These are phyloP conservation scores for Pseudogymnoascus sp. DNA, from an alignment of 2,329 filamentous ascomycete species.

Conservation along the genomic window DNA sequence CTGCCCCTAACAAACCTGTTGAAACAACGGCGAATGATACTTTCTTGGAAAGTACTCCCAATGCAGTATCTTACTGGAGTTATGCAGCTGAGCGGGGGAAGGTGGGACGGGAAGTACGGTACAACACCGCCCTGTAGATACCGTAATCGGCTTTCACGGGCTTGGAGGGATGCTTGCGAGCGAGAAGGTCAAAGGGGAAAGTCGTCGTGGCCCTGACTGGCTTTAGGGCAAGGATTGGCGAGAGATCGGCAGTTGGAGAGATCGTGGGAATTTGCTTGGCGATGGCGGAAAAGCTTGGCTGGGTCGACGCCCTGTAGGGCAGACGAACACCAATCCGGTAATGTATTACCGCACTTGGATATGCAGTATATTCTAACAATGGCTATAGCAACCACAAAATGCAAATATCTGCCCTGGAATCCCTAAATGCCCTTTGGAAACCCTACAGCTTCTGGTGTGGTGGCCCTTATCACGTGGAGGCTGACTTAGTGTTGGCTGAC, in stretches of 20 bases:
- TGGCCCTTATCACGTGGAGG: neutral
- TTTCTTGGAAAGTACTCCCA: neutral
- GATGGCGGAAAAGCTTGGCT: constrained; percentile 1
- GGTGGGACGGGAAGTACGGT: constrained; percentile 2
- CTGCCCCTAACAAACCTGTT: neutral
- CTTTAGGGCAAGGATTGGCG: neutral
- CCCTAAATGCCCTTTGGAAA: neutral
- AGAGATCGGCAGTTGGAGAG: neutral
- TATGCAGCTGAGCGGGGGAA: neutral
- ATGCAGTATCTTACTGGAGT: neutral
- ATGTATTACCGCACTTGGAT: neutral
- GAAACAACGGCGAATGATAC: neutral
- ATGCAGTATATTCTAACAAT: neutral
- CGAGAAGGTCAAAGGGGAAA: neutral
- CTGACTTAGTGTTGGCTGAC: neutral
- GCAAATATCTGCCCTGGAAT: neutral
- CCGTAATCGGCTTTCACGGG: neutral
- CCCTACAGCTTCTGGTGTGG: neutral
- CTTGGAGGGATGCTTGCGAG: neutral
- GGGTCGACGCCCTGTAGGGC: neutral
- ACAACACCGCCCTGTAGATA: neutral
- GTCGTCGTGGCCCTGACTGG: neutral
- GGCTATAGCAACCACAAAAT: neutral
- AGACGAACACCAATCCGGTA: neutral
- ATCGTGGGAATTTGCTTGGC: constrained; percentile 5